Base-by-base conservation (phyloP, 108 stramenopile genomes). In the Pseudonitzschia multistriata region DNA sequence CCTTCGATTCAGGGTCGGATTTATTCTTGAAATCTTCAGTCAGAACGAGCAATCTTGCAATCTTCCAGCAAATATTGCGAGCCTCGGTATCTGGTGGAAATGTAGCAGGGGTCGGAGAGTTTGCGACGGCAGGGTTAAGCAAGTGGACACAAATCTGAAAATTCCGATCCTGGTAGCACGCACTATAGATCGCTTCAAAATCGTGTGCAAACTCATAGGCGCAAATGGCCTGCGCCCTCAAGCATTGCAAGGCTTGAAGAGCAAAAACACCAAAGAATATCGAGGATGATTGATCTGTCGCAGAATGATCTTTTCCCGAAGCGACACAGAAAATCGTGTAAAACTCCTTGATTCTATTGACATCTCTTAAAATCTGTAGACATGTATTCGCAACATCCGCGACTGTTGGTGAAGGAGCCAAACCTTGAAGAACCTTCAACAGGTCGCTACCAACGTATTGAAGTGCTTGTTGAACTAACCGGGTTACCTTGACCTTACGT, bases 31-130 rank as follows among this genome's bases (percentile, higher is more conserved):
- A 22, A 22, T 64, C 63, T 24, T 22, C n/a, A 21, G 42, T 64
- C 63, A 64, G 25, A 3, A 42, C 63, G 10, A 64, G 42, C n/a
- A 64, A 28, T 47, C 63, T 64, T 64, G 63, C 40, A 40, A 64
- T 40, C 63, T 64, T 64, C 63, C 63, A 64, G 29, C 63, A 64
- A 47, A 64, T 39, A 45, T 64, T 64, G 40, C 63, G 63, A 21
- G 63, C 63, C 34, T 64, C 63, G 24, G 63, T 64, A 47, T 64
- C 63, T 3, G 63, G 63, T 21, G 63, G 40, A 45, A 64, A 64
- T 11, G 63, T 24, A 35, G 42, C 21, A 40, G 42, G 24, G 13
- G 42, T 15, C 11, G n/a, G 25, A 22, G 40, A 28, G 21, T 39
- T 39, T 22, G 13, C 25, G 2, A 45, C 11, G 0, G 40, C 13